A percentile compares a stretch with the other conserved stretches of the same genome.
Conservation (phyloP, 2,329 filamentous ascomycete genomes). For the Colletotrichum sojae region DNA sequence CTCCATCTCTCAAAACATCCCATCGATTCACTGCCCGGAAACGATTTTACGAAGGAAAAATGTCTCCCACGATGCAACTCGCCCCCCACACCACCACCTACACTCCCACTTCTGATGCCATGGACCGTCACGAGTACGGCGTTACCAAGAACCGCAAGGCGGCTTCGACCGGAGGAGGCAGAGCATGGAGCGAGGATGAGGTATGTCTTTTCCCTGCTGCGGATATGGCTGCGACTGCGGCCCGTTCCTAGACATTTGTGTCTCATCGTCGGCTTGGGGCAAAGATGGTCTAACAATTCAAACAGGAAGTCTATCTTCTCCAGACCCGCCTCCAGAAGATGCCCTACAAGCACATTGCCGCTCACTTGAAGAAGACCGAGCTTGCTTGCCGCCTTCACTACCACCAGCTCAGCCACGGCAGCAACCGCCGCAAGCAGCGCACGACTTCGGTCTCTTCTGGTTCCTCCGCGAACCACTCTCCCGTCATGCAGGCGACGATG, state of each 20-base stretch:
- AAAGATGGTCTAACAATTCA: slow-evolving; percentile 14
- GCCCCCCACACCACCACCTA: slow-evolving; percentile 61
- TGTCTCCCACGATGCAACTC: slow-evolving; percentile 67
- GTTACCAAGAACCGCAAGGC: slow-evolving; percentile 77
- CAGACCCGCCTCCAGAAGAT: slow-evolving; percentile 89
- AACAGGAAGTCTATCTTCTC: slow-evolving; percentile 84
- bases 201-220: slow-evolving; percentile 59
- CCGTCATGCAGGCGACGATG: slow-evolving; percentile 61
- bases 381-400: slow-evolving; percentile 89
- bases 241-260: background rate
- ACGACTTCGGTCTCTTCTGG: slow-evolving; percentile 78
- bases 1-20: slow-evolving; percentile 40
- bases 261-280: background rate
- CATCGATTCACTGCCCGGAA: slow-evolving; percentile 43
- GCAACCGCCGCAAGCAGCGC: slow-evolving; percentile 80
- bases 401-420: slow-evolving; percentile 87
- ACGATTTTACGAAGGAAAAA: slow-evolving; percentile 50
- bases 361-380: slow-evolving; percentile 89
- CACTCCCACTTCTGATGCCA: slow-evolving; percentile 66
- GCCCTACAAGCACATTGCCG: slow-evolving; percentile 91
- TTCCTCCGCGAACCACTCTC: slow-evolving; percentile 70
- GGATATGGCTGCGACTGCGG: background rate
- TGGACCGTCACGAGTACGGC: slow-evolving; percentile 72
- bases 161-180: slow-evolving; percentile 79
- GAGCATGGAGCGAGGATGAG: slow-evolving; percentile 90